Percentiles rank a stretch among this genome's conserved stretches.
Conservation (phyloP, 1,139 yeast genomes). For the Suhomyces panamericanus region DNA sequence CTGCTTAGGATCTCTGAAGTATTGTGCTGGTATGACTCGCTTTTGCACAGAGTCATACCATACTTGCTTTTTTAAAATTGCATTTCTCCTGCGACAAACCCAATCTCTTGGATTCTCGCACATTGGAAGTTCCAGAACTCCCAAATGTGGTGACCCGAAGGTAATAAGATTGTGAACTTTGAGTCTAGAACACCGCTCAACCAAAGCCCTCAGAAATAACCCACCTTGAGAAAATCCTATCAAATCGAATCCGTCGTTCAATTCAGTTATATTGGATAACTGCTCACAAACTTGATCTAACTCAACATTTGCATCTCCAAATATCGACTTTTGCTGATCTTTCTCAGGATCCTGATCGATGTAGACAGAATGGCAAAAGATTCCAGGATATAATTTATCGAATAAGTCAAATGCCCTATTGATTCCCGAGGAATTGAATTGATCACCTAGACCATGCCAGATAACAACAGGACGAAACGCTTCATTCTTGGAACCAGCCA, state of each 20-base stretch:
- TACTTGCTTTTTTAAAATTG: conserved; percentile 56
- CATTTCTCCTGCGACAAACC: conserved; percentile 60
- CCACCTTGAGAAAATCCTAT: conserved; percentile 89
- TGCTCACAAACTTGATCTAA: conserved; percentile 42
- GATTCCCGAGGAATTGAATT: conserved; percentile 65
- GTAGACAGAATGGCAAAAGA: conserved; percentile 53
- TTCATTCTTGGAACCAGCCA: neutral
- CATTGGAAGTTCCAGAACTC: conserved; percentile 67
- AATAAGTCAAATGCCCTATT: conserved; percentile 46
- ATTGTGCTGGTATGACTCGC: conserved; percentile 69
- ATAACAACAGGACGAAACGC: conserved; percentile 56
- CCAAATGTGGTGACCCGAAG: conserved; percentile 83
- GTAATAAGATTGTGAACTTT: conserved; percentile 59
- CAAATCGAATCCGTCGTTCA: conserved; percentile 62
- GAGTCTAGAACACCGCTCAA: conserved; percentile 55
- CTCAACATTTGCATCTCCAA: conserved; percentile 58
- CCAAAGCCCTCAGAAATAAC: conserved; percentile 62
- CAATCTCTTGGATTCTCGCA: conserved; percentile 57
- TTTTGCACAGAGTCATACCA: conserved; percentile 62
- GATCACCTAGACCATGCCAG: conserved; percentile 88
- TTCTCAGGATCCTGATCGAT: conserved; percentile 48
- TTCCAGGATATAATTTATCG: conserved; percentile 47
- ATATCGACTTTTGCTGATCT: conserved; percentile 56
- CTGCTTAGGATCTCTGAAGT: conserved; percentile 58
- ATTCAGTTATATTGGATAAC: conserved; percentile 39